These are phyloP conservation scores for Plectranthus barbatus DNA, from an alignment of 257 asterid genomes.

Conservation along the genomic window DNA sequence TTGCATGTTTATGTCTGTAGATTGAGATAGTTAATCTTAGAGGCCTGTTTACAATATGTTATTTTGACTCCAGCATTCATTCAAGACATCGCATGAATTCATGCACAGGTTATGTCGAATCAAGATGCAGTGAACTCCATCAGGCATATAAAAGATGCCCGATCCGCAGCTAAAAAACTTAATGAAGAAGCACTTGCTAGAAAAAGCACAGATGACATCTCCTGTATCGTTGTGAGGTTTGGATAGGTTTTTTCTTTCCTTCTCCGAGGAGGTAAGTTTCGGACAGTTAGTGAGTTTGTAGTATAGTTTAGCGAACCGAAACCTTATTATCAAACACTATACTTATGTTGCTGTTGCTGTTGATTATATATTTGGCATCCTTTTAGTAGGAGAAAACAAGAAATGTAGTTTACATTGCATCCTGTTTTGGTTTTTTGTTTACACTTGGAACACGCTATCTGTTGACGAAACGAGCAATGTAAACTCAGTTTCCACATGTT, in stretches of 20 bases:
- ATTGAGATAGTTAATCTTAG: too few relatives aligned
- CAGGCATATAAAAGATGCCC: constrained; percentile 53
- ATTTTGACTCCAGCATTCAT: too few relatives aligned
- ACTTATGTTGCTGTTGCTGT: neutral
- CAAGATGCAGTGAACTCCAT: constrained; percentile 86
- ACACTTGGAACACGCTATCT: too few relatives aligned
- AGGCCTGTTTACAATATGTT: too few relatives aligned
- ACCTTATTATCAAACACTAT: neutral
- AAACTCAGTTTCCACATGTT: too few relatives aligned
- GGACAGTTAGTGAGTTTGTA: constrained; percentile 15
- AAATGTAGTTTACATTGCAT: too few relatives aligned
- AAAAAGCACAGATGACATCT: constrained; percentile 72
- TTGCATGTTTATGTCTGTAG: too few relatives aligned
- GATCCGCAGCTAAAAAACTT: constrained; percentile 59
- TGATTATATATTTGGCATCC: too few relatives aligned
- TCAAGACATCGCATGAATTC: neutral
- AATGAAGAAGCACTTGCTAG: constrained; percentile 66
- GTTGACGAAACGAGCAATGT: too few relatives aligned
- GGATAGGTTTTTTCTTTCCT: constrained; percentile 21
- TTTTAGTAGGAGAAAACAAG: too few relatives aligned
- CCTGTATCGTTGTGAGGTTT: constrained; percentile 65
- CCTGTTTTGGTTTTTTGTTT: too few relatives aligned
- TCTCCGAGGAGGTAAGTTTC: neutral
- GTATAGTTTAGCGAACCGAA: neutral
- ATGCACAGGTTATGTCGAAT: constrained; percentile 72